These are phyloP conservation scores for Protea cynaroides DNA, from an alignment of 164 flowering plant species.

Conservation along the genomic window DNA sequence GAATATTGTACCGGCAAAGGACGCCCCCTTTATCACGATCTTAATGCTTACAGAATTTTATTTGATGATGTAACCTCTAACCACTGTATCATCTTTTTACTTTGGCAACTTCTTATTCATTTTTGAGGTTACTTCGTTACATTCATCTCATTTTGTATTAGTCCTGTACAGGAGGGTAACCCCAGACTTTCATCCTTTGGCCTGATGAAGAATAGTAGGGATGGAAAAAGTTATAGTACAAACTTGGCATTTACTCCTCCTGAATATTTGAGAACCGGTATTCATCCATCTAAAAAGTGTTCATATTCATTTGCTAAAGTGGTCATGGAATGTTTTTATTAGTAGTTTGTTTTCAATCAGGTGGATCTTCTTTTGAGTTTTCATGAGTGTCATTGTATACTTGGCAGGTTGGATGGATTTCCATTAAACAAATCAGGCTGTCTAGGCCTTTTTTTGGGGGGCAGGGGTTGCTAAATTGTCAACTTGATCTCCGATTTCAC, in stretches of 20 bases:
- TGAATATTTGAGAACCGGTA: conserved; percentile 82
- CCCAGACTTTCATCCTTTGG: conserved; percentile 91
- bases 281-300: background rate
- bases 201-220: conserved; percentile 88
- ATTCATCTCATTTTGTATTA: conserved; percentile 13
- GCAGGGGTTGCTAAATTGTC: no score
- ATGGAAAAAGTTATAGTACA: conserved; percentile 90
- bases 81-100: conserved; percentile 9
- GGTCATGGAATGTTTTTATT: background rate
- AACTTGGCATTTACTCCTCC: conserved; percentile 92
- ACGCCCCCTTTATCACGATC: conserved; percentile 85
- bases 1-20: conserved; percentile 87
- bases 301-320: background rate
- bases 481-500: no score
- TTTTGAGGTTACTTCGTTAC: background rate
- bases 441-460: no score
- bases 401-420: no score
- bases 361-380: no score
- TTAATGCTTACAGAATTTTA: conserved; percentile 79
- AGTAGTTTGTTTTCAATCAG: no score
- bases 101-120: background rate
- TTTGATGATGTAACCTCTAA: conserved; percentile 75
- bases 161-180: conserved; percentile 55
- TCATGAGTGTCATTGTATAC: no score
- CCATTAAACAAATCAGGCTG: no score